Evolutionary conservation across 345 rosid species (phyloP), one percentile per base, ranked within the genome.

Genomic region (Viola odorata): DNA sequence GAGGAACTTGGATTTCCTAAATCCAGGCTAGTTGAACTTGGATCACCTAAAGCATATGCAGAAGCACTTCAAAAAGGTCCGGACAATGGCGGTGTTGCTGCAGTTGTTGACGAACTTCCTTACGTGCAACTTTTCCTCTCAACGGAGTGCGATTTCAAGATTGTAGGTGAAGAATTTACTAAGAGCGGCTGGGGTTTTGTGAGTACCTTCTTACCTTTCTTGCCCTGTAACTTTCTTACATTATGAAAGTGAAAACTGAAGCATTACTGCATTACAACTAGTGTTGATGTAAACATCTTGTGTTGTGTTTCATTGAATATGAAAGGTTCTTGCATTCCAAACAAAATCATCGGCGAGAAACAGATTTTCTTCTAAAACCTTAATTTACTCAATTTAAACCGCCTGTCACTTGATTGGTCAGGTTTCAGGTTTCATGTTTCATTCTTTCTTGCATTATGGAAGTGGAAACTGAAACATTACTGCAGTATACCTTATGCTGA

Each of bases 111-210:
- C 12, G 74, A 64, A 45, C 60, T 37, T 6, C 41, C 74, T 0
- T 64, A 59, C 17, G 5, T 58, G 4, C 65, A 70, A 10, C 50
- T 63, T 41, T 70, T 70, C 50, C 74, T 64, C 44, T 53, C 74
- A 8, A 15, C 44, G 2, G 55, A 48, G 1, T 58, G 64, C 32
- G 49, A 64, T 15, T 64, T 70, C 55, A 37, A 48, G 5, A 45
- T 70, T 15, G n/a, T 45, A 12, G 64, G 74, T 6, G 50, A 63
- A n/a, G 69, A 58, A 13, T 70, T 70, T 60, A 70, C 65, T 38
- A 70, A 12, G 48, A 40, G 3, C 9, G 64, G 69, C 3, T 64
- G 69, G 68, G 64, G 68, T 37, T 64, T 70, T 53, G 65, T 69
- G 47, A 62, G 73, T 67, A 57, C 37, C 7, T 45, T 37, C 50